Percentiles rank a stretch among this genome's conserved stretches.
Evolutionary conservation across 176 grass and related monocot genomes (phyloP).

Genomic region (Themeda triandra): DNA sequence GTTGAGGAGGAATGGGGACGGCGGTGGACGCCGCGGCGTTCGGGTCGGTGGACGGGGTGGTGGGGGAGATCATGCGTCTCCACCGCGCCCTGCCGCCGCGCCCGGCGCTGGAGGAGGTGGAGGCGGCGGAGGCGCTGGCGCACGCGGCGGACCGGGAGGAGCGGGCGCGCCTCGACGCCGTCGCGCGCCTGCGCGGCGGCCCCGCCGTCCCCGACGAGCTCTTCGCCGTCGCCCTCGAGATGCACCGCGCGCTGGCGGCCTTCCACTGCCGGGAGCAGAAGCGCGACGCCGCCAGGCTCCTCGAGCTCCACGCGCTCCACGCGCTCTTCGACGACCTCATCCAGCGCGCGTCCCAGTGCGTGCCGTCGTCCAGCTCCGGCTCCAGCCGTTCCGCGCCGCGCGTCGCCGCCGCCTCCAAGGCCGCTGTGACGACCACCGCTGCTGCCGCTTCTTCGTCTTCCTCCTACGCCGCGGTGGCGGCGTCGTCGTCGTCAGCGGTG

Average conservation of each 20-base stretch:
- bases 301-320: slow-evolving; percentile 80
- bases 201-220: slow-evolving; percentile 80
- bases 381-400: slow-evolving; percentile 21
- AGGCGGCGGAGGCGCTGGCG: slow-evolving; percentile 73
- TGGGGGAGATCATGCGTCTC: slow-evolving; percentile 81
- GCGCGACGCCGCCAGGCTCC: slow-evolving; percentile 72
- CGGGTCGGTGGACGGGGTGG: slow-evolving; percentile 63
- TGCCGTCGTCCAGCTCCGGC: slow-evolving; percentile 54
- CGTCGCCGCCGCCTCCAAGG: slow-evolving; percentile 29
- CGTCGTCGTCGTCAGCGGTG: not conserved
- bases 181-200: slow-evolving; percentile 46
- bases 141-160: slow-evolving; percentile 81
- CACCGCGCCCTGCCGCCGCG: slow-evolving; percentile 72
- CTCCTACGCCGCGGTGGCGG: not conserved
- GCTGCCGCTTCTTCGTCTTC: not conserved
- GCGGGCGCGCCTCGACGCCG: slow-evolving; percentile 56
- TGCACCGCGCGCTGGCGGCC: slow-evolving; percentile 72
- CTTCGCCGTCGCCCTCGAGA: slow-evolving; percentile 85
- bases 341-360: slow-evolving; percentile 70
- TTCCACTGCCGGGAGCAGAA: slow-evolving; percentile 84
- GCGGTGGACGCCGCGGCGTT: slow-evolving; percentile 56
- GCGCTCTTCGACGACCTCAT: slow-evolving; percentile 71
- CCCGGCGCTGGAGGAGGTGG: slow-evolving; percentile 72
- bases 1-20: slow-evolving; percentile 23
- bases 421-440: not conserved